These are phyloP conservation scores for Actinomortierella wolfii DNA, from an alignment of 371 early-diverging fungal species.

Conservation along the genomic window DNA sequence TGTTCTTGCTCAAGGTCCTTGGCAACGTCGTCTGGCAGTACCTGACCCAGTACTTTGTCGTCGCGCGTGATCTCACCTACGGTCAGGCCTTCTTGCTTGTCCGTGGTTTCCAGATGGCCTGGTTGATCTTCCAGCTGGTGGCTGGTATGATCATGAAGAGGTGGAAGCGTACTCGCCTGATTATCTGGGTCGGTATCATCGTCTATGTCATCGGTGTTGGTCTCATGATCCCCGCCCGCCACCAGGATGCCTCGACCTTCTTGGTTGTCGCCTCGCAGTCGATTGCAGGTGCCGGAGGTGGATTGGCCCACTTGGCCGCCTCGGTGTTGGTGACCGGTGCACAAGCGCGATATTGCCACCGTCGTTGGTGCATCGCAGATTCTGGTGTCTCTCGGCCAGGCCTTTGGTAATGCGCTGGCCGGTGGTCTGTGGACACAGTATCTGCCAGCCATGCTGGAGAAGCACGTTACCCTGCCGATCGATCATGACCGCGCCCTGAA, in stretches of 20 bases:
- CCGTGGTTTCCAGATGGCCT: slow-evolving; percentile 48
- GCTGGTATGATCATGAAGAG: slow-evolving; percentile 48
- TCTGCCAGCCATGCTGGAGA: background rate
- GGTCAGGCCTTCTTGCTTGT: slow-evolving; percentile 21
- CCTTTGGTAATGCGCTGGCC: slow-evolving; percentile 2
- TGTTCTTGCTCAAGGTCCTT: slow-evolving; percentile 6
- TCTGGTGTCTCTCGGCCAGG: slow-evolving; percentile 4
- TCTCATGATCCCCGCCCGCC: slow-evolving; percentile 53
- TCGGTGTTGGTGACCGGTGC: slow-evolving; percentile 8
- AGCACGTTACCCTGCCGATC: slow-evolving; percentile 1
- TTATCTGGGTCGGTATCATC: slow-evolving; percentile 10
- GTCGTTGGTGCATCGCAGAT: slow-evolving; percentile 6
- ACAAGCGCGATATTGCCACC: slow-evolving; percentile 7
- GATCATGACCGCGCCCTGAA: slow-evolving; percentile 1
- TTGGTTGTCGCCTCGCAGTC: slow-evolving; percentile 49
- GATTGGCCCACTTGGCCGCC: slow-evolving; percentile 22
- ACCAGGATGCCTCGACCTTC: slow-evolving; percentile 31
- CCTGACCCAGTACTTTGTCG: slow-evolving; percentile 7
- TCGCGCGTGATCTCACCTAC: slow-evolving; percentile 9
- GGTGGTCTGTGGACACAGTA: slow-evolving; percentile 10
- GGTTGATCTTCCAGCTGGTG: slow-evolving; percentile 35
- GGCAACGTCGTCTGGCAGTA: slow-evolving; percentile 13
- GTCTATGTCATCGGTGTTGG: slow-evolving; percentile 43
- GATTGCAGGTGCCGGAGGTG: slow-evolving; percentile 50
- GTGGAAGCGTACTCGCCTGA: background rate